Evolutionary conservation across 805 yeast genomes (phyloP).

Genomic region (Pichia kluyveri): DNA sequence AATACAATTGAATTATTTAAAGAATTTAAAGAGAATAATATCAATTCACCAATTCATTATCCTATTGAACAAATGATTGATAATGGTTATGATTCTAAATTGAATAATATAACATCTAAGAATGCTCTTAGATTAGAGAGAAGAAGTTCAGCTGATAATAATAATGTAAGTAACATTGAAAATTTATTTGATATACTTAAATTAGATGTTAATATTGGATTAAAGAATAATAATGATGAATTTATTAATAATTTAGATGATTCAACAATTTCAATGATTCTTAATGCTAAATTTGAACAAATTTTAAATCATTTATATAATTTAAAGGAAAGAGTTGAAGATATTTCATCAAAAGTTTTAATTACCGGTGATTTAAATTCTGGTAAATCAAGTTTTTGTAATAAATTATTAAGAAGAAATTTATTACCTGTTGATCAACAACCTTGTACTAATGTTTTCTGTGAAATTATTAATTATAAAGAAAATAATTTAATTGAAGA

Average conservation of each 20-base stretch:
- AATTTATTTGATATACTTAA: conserved; percentile 51
- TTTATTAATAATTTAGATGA: conserved; percentile 54
- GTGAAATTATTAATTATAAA: conserved; percentile 83
- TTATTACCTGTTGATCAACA: conserved; percentile 93
- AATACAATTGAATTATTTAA: conserved; percentile 41
- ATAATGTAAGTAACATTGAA: neutral
- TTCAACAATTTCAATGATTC: conserved; percentile 55
- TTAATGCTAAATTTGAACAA: conserved; percentile 59
- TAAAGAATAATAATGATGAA: conserved; percentile 21
- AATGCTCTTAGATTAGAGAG: conserved; percentile 31
- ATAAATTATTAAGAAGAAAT: conserved; percentile 69
- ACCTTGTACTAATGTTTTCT: conserved; percentile 94
- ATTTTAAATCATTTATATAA: conserved; percentile 61
- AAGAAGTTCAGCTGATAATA: neutral
- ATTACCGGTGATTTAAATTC: conserved; percentile 96
- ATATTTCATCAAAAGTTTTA: conserved; percentile 85
- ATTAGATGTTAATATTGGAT: conserved; percentile 52
- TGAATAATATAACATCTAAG: conserved; percentile 44
- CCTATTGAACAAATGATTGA: conserved; percentile 32
- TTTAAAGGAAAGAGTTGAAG: conserved; percentile 76
- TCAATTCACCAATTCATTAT: conserved; percentile 50
- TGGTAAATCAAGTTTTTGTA: conserved; percentile 94
- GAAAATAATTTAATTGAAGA: conserved; percentile 73
- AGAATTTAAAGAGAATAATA: conserved; percentile 49
- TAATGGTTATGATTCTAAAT: conserved; percentile 19